Conservation (phyloP, 345 rosid genomes). For the Gynandropsis gynandra region DNA sequence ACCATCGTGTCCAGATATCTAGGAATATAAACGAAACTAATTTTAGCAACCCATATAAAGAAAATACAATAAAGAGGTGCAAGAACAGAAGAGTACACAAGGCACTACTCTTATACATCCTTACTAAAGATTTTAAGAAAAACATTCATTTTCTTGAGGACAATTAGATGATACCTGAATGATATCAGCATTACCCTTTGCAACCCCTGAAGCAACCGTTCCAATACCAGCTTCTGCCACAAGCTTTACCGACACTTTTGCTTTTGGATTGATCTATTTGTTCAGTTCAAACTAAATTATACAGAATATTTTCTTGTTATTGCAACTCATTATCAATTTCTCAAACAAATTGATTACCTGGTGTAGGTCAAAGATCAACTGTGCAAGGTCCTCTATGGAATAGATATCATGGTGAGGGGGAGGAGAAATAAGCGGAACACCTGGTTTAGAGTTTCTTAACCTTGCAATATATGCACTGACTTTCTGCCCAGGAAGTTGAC, state of each 20-base stretch:
- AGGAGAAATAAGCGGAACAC: slow-evolving; percentile 98
- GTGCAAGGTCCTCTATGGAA: slow-evolving; percentile 98
- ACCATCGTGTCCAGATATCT: slow-evolving; percentile 99
- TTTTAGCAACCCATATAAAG: neutral
- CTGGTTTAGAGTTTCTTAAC: slow-evolving; percentile 93
- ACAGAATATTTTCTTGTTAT: no score
- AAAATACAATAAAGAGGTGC: neutral
- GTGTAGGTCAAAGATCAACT: slow-evolving; percentile 92
- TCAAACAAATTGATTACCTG: slow-evolving; percentile 52
- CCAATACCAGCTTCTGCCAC: slow-evolving; percentile 99
- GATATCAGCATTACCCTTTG: slow-evolving; percentile 96
- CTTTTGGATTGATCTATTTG: slow-evolving; percentile 81
- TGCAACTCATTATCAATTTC: slow-evolving; percentile 8
- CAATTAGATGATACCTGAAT: slow-evolving; percentile 97
- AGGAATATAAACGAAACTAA: slow-evolving; percentile 19
- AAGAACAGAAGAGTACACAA: slow-evolving; percentile 1
- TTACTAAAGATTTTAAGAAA: neutral
- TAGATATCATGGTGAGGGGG: slow-evolving; percentile 98
- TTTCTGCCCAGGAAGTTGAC: slow-evolving; percentile 97
- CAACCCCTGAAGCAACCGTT: slow-evolving; percentile 98
- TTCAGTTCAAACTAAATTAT: slow-evolving; percentile 8
- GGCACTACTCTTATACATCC: neutral
- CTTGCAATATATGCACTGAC: slow-evolving; percentile 97
- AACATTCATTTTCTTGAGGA: no score
- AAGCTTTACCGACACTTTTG: slow-evolving; percentile 96